Evolutionary conservation across 768 basidiomycete genomes (phyloP).

Genomic region (Brasilioporus rufonigricans): DNA sequence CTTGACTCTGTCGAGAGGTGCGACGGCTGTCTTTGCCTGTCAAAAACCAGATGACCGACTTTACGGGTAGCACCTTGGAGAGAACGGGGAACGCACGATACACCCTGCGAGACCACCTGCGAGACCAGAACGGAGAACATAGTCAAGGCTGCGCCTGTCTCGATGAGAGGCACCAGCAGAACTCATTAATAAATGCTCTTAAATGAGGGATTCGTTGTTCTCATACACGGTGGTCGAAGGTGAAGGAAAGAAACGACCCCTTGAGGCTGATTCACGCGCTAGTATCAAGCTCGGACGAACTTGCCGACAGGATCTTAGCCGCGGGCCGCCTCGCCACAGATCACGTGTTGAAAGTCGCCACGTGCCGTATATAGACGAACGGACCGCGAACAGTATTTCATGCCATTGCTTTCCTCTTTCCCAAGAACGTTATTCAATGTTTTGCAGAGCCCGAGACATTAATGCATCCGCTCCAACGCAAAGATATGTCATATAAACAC

Average conservation of each 20-base stretch:
- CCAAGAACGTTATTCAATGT: no score
- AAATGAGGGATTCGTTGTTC: background rate
- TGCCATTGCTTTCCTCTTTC: no score
- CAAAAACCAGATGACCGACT: conserved; percentile 2
- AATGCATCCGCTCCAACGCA: no score
- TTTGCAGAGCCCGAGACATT: no score
- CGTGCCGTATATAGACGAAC: background rate
- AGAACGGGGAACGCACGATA: conserved; percentile 56
- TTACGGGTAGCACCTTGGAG: conserved; percentile 6
- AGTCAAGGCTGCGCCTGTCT: conserved; percentile 56
- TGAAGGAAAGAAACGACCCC: background rate
- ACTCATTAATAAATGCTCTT: conserved; percentile 29
- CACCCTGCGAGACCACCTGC: conserved; percentile 95
- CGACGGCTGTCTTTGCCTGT: conserved; percentile 92
- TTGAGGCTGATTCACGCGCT: background rate
- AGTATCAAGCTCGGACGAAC: background rate
- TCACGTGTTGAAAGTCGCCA: conserved; percentile 9
- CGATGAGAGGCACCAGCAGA: conserved; percentile 35
- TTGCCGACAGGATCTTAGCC: conserved; percentile 17
- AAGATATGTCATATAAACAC: background rate
- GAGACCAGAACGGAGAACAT: conserved; percentile 77
- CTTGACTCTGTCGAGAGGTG: conserved; percentile 96
- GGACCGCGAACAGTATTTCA: no score
- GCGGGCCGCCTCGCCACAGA: background rate
- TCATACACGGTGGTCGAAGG: conserved; percentile 10